Evolutionary conservation across 495 filamentous ascomycete genomes (phyloP).

Genomic region (Penicillium chermesinum): DNA sequence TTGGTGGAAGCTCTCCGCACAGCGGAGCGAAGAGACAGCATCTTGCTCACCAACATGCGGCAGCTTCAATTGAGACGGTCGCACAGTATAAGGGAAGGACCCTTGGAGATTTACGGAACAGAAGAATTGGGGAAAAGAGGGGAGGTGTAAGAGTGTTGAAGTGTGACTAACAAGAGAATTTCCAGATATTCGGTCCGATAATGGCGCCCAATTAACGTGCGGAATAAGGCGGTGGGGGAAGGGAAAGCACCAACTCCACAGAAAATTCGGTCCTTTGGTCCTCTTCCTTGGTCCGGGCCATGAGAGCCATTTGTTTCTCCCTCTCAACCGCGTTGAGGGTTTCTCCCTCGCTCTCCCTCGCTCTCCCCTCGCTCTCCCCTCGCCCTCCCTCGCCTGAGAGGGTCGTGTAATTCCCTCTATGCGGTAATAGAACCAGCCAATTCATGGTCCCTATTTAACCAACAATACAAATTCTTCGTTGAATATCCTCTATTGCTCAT

Average conservation of each 20-base stretch:
- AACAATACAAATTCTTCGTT: background rate
- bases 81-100: conserved; percentile 14
- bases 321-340: no score
- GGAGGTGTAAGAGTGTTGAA: no score
- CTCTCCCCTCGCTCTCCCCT: background rate
- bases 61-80: conserved; percentile 35
- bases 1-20: conserved; percentile 48
- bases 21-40: conserved; percentile 48
- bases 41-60: conserved; percentile 47
- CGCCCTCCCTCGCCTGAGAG: background rate
- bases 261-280: background rate
- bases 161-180: conserved; percentile 25
- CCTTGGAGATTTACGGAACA: background rate
- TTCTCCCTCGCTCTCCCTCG: no score
- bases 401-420: background rate
- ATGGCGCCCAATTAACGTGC: conserved; percentile 15
- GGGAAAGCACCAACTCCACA: background rate
- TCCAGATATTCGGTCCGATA: conserved; percentile 26
- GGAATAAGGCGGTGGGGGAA: conserved; percentile 6
- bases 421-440: background rate
- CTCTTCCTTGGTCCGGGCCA: no score
- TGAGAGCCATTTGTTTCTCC: no score
- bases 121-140: background rate
- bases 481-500: no score
- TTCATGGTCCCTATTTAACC: background rate